phyloP scores from a whole-genome alignment of 441 rosid genomes.

The Corymbia citriodora region DNA sequence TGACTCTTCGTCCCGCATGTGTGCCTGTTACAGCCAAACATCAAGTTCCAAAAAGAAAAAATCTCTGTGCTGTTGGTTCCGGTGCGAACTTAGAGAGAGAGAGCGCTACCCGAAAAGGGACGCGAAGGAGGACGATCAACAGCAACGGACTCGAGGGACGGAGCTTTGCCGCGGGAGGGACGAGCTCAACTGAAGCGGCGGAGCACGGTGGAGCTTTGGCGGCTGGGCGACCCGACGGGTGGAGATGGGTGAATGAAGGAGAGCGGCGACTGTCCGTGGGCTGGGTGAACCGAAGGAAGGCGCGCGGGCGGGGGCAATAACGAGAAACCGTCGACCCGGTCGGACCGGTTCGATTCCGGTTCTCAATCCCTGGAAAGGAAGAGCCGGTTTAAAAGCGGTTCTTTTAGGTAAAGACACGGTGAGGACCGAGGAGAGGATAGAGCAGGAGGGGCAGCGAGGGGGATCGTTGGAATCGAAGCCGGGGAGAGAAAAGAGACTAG shows the following conservation, averaged over 20 bases:
- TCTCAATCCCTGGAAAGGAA: background rate
- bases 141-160: background rate
- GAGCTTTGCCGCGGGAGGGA: background rate
- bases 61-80: background rate
- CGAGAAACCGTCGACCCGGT: background rate
- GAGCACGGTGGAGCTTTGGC: background rate
- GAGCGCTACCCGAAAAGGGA: background rate
- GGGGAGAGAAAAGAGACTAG: too few species aligned
- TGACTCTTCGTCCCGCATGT: slow-evolving; percentile 14
- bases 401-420: too few species aligned
- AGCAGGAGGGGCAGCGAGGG: too few species aligned
- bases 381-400: background rate
- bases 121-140: background rate
- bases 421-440: too few species aligned
- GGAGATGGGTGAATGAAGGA: background rate
- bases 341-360: background rate
- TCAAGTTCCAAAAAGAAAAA: too few species aligned
- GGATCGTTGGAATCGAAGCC: too few species aligned
- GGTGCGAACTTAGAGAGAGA: too few species aligned
- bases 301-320: background rate
- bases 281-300: background rate
- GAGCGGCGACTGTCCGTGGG: background rate
- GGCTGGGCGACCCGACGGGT: background rate
- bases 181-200: background rate
- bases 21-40: background rate